A percentile compares a stretch with the other conserved stretches of the same genome.
Evolutionary conservation across 306 rosid genomes (phyloP).

Genomic region (Aeschynomene evenia): DNA sequence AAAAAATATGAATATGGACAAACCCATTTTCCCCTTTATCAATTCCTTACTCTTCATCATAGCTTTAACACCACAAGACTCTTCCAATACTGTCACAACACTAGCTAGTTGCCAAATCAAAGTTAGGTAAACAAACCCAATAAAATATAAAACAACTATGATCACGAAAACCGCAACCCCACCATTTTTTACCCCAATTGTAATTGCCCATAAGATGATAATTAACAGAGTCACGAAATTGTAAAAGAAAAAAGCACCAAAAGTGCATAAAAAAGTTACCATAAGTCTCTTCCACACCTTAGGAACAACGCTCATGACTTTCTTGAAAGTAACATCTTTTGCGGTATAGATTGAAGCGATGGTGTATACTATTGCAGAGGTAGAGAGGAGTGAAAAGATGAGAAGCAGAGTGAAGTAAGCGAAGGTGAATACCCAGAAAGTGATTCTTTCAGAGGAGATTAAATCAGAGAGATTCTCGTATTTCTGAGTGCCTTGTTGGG

Average conservation of each 20-base stretch:
- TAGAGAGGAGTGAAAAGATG: slow-evolving; percentile 53
- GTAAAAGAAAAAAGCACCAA: slow-evolving; percentile 35
- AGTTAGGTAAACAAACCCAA: slow-evolving; percentile 53
- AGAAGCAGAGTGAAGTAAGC: slow-evolving; percentile 41
- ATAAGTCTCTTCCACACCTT: slow-evolving; percentile 66
- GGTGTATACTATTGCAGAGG: slow-evolving; percentile 66
- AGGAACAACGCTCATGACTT: slow-evolving; percentile 52
- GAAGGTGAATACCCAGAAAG: slow-evolving; percentile 36
- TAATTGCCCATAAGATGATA: not conserved
- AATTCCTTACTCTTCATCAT: slow-evolving; percentile 60
- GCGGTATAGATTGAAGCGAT: slow-evolving; percentile 48
- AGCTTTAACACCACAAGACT: slow-evolving; percentile 49
- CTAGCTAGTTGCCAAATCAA: slow-evolving; percentile 66
- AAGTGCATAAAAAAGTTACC: slow-evolving; percentile 52
- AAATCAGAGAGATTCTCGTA: slow-evolving; percentile 28
- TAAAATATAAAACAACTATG: slow-evolving; percentile 13
- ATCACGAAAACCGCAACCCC: not conserved
- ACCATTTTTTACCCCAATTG: not conserved
- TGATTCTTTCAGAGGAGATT: slow-evolving; percentile 40
- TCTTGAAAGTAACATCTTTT: slow-evolving; percentile 42
- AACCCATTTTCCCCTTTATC: slow-evolving; percentile 54
- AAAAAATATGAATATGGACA: slow-evolving; percentile 27
- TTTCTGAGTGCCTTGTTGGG: slow-evolving; percentile 4
- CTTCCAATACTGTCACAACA: slow-evolving; percentile 67
- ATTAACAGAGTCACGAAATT: not conserved